Evolutionary conservation across 2,329 filamentous ascomycete species (phyloP).

Genomic region (Canariomyces notabilis): DNA sequence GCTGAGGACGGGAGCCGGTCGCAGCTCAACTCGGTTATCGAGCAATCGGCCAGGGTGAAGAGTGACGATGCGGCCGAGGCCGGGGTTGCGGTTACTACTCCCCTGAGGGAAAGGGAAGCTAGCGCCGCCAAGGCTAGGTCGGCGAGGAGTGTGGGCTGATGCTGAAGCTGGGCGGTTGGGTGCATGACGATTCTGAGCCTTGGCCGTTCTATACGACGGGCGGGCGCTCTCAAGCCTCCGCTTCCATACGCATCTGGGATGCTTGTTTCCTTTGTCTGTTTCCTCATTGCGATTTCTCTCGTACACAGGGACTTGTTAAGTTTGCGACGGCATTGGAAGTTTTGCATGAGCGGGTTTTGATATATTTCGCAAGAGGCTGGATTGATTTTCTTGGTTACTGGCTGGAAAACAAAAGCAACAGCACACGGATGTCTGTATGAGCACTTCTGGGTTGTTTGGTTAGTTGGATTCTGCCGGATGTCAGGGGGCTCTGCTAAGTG

Average conservation of each 20-base stretch:
- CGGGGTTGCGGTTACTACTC: not conserved
- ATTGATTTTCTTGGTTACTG: not conserved
- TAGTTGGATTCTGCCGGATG: not conserved
- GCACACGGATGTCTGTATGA: not conserved
- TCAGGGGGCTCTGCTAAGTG: not conserved
- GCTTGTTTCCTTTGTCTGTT: not conserved
- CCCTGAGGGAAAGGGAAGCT: not conserved
- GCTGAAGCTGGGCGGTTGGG: not conserved
- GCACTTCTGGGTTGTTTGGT: not conserved
- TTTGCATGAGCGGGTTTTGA: not conserved
- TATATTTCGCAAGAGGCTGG: too few relatives aligned
- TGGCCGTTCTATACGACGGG: not conserved
- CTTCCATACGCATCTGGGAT: not conserved
- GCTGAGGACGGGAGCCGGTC: not conserved
- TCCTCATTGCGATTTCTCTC: not conserved
- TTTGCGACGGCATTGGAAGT: not conserved
- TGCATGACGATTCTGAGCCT: too few relatives aligned
- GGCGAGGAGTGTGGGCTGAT: constrained; percentile 2
- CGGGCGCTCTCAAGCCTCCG: not conserved
- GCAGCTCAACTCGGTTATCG: constrained; percentile 14
- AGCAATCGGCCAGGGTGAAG: constrained; percentile 2
- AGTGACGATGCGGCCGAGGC: constrained; percentile 8
- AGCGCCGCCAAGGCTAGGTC: constrained; percentile 2
- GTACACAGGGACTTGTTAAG: too few relatives aligned
- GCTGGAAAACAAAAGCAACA: not conserved